Evolutionary conservation across 2,329 filamentous ascomycete genomes (phyloP), one percentile per base, ranked within the genome.

Genomic region (Herpotrichia juniperi): DNA sequence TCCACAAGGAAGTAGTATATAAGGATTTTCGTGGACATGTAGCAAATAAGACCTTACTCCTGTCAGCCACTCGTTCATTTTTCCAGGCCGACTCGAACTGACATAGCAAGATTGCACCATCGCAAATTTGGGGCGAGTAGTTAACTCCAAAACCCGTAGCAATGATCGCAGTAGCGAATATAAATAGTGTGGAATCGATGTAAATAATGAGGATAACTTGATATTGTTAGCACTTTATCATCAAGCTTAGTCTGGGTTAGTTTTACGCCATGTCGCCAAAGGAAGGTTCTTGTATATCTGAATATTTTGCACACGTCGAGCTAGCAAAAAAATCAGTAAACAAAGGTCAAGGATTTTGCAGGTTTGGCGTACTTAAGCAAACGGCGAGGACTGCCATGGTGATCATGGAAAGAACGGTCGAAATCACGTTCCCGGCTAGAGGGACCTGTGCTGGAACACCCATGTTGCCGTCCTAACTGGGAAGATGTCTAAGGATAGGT

Each of bases 1-100:
- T 88, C 86, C 1, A 86, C 84, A 2, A 88, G 74, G 63, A 87
- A 88, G 22, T 84, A 76, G 61, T 87, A 88, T n/a, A 87, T 83
- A 19, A 87, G 70, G 73, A 87, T 81, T 74, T 88, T 88, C 2
- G 84, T 86, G 2, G 82, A 83, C 46, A 87, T 77, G 61, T 88
- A 88, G 57, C 81, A 87, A 5, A 80, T 71, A 1, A 88, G 74
- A 49, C 67, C 65, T 68, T 19, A n/a, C 16, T 9, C 14, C 6
- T n/a, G 12, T 37, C 46, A 28, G 46, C 55, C 12, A 57, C 52
- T 48, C 10, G 14, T 21, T 34, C 32, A 22, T n/a, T 26, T 14
- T 39, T 37, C 1, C 26, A 14, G n/a, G 11, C 11, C 32, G 22
- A 24, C n/a, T 11, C 12, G 4, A 3, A 28, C 59, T 45, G 46